A percentile compares a stretch with the other conserved stretches of the same genome.
phyloP scores from a whole-genome alignment of 768 basidiomycete species.

The Pleurotus eryngii region DNA sequence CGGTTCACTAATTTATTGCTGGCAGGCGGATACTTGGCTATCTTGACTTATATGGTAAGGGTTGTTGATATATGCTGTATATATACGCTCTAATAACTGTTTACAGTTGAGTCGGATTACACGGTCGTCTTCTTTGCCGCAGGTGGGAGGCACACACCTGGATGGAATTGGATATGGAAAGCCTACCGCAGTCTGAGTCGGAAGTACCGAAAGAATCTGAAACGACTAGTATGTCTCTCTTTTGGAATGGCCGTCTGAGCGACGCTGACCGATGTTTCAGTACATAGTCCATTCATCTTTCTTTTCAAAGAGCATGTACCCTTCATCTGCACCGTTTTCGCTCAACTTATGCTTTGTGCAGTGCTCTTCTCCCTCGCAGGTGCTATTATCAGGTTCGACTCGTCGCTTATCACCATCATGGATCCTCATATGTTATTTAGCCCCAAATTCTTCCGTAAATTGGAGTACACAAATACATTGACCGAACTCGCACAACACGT shows the following conservation, averaged over 20 bases:
- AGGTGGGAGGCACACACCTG: slow-evolving; percentile 68
- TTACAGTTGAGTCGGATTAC: slow-evolving; percentile 82
- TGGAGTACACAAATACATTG: slow-evolving; percentile 71
- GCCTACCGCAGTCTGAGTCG: slow-evolving; percentile 77
- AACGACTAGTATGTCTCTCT: slow-evolving; percentile 58
- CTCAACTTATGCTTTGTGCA: slow-evolving; percentile 22
- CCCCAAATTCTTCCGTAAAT: slow-evolving; percentile 88
- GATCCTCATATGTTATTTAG: slow-evolving; percentile 31
- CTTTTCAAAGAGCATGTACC: slow-evolving; percentile 75
- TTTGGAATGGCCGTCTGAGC: not conserved
- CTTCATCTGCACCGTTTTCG: slow-evolving; percentile 6
- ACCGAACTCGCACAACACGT: slow-evolving; percentile 75
- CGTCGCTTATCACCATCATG: not conserved
- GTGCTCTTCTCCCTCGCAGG: slow-evolving; percentile 89
- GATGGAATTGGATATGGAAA: slow-evolving; percentile 92
- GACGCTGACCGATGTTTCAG: slow-evolving; percentile 29
- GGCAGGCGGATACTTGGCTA: slow-evolving; percentile 74
- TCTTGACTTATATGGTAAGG: slow-evolving; percentile 74
- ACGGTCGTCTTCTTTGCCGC: slow-evolving; percentile 86
- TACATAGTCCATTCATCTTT: slow-evolving; percentile 86
- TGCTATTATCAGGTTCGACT: slow-evolving; percentile 74
- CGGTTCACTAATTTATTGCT: slow-evolving; percentile 13
- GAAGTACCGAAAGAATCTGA: slow-evolving; percentile 87
- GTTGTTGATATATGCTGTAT: not conserved
- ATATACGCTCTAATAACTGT: not conserved